Conservation (phyloP, 306 rosid genomes). For the Coriaria nepalensis region DNA sequence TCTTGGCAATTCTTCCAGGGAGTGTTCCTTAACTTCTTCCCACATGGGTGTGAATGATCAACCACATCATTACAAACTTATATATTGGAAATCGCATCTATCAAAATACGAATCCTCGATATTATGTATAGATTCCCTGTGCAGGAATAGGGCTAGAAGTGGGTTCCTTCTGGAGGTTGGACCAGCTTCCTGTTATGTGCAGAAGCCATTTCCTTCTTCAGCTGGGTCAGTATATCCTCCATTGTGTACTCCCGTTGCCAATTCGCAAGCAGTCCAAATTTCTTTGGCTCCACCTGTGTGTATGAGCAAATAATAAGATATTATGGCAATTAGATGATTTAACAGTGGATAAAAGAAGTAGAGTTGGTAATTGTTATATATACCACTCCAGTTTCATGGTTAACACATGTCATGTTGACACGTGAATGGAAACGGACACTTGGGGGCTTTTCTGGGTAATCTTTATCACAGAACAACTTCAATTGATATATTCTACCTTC, state of each 20-base stretch:
- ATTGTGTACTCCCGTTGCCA: slow-evolving; percentile 98
- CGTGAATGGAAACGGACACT: slow-evolving; percentile 97
- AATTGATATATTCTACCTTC: slow-evolving; percentile 97
- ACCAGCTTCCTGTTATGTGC: slow-evolving; percentile 96
- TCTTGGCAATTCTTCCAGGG: too few species aligned
- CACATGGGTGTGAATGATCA: too few species aligned
- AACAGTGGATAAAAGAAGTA: too few species aligned
- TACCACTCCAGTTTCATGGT: slow-evolving; percentile 99
- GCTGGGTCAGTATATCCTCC: slow-evolving; percentile 97
- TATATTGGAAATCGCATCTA: slow-evolving; percentile 37
- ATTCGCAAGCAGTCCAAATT: slow-evolving; percentile 81
- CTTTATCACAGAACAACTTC: slow-evolving; percentile 97
- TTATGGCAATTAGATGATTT: too few species aligned
- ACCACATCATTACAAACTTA: slow-evolving; percentile 41
- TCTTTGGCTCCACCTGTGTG: slow-evolving; percentile 85
- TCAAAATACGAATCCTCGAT: too few species aligned
- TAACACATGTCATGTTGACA: slow-evolving; percentile 90
- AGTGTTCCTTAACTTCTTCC: too few species aligned
- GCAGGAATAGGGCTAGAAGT: slow-evolving; percentile 47
- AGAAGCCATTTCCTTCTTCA: slow-evolving; percentile 97
- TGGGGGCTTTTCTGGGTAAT: slow-evolving; percentile 98
- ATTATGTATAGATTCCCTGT: slow-evolving; percentile 6
- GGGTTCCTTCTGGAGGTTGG: slow-evolving; percentile 98
- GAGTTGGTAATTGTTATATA: not conserved
- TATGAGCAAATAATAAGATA: not conserved